Base-by-base conservation (phyloP, 306 rosid genomes). In the Lathyrus sativus region DNA sequence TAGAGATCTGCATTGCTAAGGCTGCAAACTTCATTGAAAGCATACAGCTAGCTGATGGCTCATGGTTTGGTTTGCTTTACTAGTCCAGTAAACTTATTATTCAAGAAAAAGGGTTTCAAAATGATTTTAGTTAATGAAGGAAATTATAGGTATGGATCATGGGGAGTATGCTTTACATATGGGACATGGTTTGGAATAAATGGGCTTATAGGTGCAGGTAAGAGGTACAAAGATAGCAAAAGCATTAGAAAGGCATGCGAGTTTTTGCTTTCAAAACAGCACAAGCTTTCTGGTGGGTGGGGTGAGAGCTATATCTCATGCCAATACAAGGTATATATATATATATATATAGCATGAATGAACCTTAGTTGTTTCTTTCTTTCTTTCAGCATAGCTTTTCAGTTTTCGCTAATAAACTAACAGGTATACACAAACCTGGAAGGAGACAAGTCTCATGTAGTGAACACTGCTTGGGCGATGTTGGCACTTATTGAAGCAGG, bases 151-250 rank as follows among this genome's bases (percentile, higher is more conserved):
- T 80, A 80, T 73, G 95, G 96, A 0, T 83, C 87, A 13, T 90
- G 96, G 96, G 96, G 91, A 56, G 76, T 90, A 9, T 90, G 96
- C 85, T 90, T 70, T 74, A 83, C 88, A 22, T 87, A 90, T 10
- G 96, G 79, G 29, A 90, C 95, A 68, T 90, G 89, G 95, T 90
- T 87, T 78, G 96, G 91, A 46, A 74, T 90, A 31, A 85, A 74
- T 59, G 95, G 91, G 4, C 73, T 85, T 5, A 84, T 77, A 72
- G 69, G 66, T 19, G 65, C 78, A 0, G 87, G 90, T 11, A 79
- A 71, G 62, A 85, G 76, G 13, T 85, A 87, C 76, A 63, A 79
- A 39, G 78, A 73, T 3, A 80, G 86, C 53, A 9, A 15, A 7
- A 68, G 68, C 83, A 75, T 88, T 9, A 71, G 90, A 75, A 87